Evolutionary conservation across 2,329 filamentous ascomycete genomes (phyloP).

Genomic region (Neofusicoccum ribis): DNA sequence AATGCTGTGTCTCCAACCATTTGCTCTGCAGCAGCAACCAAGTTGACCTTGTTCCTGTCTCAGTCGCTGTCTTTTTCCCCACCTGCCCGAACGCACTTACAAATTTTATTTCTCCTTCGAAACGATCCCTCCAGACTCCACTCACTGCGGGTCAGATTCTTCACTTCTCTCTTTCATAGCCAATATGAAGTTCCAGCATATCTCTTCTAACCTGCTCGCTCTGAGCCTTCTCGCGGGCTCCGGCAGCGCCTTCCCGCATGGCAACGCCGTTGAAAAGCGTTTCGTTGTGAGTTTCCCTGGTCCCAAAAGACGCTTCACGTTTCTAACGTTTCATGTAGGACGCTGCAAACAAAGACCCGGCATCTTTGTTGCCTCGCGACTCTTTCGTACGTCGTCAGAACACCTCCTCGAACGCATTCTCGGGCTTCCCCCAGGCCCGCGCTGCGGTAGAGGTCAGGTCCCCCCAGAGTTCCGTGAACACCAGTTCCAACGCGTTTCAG

Average conservation of each 20-base stretch:
- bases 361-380: not conserved
- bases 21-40: slow-evolving; percentile 2
- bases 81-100: not conserved
- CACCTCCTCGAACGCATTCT: not conserved
- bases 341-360: not conserved
- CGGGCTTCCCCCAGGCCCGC: not conserved
- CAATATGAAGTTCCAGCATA: slow-evolving; percentile 2
- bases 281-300: not conserved
- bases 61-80: slow-evolving; percentile 4
- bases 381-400: slow-evolving; percentile 9
- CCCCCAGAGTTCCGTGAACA: not conserved
- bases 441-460: not conserved
- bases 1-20: not conserved
- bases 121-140: not conserved
- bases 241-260: not conserved
- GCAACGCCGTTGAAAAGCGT: not conserved
- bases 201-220: not conserved
- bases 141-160: slow-evolving; percentile 12
- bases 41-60: slow-evolving; percentile 17
- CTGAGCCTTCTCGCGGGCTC: not conserved
- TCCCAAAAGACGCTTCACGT: not conserved
- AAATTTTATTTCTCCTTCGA: not conserved
- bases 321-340: not conserved
- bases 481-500: slow-evolving; percentile 3
- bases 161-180: not conserved